Evolutionary conservation across 2,329 filamentous ascomycete species (phyloP).

Genomic region (Fusarium sp.): DNA sequence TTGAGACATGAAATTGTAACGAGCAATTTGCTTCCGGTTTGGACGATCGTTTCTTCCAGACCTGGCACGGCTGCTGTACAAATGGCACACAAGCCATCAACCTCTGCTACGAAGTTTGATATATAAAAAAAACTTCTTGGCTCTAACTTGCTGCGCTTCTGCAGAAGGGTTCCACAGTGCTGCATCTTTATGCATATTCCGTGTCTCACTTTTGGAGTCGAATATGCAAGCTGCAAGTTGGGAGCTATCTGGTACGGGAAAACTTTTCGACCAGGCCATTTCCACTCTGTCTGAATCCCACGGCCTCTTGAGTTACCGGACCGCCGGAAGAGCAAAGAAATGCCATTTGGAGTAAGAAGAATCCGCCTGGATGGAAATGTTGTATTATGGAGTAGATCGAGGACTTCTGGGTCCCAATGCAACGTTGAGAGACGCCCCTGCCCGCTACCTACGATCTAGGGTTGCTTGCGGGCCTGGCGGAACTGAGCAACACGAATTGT

Average conservation of each 20-base stretch:
- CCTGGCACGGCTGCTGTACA: neutral
- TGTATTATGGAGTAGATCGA: neutral
- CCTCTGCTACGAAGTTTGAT: slow-evolving; percentile 3
- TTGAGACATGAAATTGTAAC: neutral
- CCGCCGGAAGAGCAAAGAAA: slow-evolving; percentile 5
- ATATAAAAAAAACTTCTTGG: neutral
- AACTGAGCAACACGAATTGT: neutral
- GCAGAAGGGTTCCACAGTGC: slow-evolving; percentile 21
- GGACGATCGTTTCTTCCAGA: neutral
- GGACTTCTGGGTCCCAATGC: slow-evolving; percentile 7
- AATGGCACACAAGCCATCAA: neutral
- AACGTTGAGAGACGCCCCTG: neutral
- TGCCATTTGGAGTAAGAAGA: neutral
- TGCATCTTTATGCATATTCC: slow-evolving; percentile 16
- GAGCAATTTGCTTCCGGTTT: neutral
- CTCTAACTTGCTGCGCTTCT: neutral
- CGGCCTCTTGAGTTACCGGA: slow-evolving; percentile 13
- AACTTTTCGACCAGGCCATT: slow-evolving; percentile 24
- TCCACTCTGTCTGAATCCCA: neutral
- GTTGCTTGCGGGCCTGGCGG: neutral
- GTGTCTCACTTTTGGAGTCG: slow-evolving; percentile 9
- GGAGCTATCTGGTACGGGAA: slow-evolving; percentile 18
- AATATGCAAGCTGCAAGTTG: slow-evolving; percentile 26
- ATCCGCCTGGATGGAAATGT: neutral
- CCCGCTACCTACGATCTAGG: neutral